Evolutionary conservation across 805 yeast genomes (phyloP).

Genomic region (Ogataea paradorogensis): DNA sequence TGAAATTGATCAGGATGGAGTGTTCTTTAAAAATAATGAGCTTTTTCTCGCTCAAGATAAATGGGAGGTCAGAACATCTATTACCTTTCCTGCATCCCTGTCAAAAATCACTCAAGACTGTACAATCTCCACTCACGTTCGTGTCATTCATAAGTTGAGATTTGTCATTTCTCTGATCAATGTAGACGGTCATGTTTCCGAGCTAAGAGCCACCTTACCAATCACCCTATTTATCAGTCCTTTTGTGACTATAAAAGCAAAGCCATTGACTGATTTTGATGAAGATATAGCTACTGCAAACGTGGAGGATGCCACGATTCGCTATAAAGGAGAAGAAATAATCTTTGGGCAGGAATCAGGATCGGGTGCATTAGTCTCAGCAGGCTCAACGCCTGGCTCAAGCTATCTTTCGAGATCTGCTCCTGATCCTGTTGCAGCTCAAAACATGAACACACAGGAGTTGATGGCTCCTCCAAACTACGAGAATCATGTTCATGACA

Average conservation of each 20-base stretch:
- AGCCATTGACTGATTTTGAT: constrained; percentile 29
- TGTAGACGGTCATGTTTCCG: constrained; percentile 91
- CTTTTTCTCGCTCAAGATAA: constrained; percentile 44
- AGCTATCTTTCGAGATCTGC: constrained; percentile 6
- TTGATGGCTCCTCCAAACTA: constrained; percentile 83
- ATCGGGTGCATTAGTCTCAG: not conserved
- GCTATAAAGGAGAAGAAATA: constrained; percentile 27
- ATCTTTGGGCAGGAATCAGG: constrained; percentile 20
- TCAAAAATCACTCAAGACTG: constrained; percentile 85
- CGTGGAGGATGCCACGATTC: constrained; percentile 29
- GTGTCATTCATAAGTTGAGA: constrained; percentile 85
- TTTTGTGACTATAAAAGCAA: constrained; percentile 67
- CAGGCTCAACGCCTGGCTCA: constrained; percentile 10
- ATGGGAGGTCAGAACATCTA: constrained; percentile 68
- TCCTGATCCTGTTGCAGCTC: constrained; percentile 8
- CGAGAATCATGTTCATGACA: constrained; percentile 76
- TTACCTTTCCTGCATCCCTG: constrained; percentile 71
- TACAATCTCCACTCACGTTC: constrained; percentile 61
- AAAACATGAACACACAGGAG: constrained; percentile 34
- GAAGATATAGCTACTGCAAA: constrained; percentile 20
- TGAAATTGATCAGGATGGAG: constrained; percentile 37
- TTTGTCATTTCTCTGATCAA: constrained; percentile 76
- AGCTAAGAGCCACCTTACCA: constrained; percentile 87
- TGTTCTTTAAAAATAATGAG: constrained; percentile 33
- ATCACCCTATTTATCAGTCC: constrained; percentile 56